These are phyloP conservation scores for Globisporangium solare DNA, from an alignment of 352 stramenopile genomes.

Conservation along the genomic window DNA sequence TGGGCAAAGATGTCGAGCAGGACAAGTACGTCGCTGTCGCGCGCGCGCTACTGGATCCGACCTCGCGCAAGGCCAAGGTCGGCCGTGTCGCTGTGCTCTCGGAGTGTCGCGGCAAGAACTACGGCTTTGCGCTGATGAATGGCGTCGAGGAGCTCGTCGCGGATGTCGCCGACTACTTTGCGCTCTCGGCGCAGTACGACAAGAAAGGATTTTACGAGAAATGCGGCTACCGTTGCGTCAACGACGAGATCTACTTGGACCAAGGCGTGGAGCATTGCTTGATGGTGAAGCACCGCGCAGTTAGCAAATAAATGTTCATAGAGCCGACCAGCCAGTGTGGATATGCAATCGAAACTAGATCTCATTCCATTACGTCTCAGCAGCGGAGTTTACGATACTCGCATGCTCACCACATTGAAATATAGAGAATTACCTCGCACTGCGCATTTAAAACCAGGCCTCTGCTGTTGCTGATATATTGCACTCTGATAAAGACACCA, in stretches of 20 bases:
- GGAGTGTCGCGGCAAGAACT: slow-evolving; percentile 52
- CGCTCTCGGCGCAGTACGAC: slow-evolving; percentile 43
- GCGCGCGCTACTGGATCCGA: slow-evolving; percentile 30
- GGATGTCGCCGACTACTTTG: slow-evolving; percentile 27
- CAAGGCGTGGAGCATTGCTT: slow-evolving; percentile 51
- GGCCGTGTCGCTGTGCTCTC: slow-evolving; percentile 51
- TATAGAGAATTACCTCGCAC: too few relatives aligned
- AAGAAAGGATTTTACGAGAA: slow-evolving; percentile 67
- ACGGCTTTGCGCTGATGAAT: slow-evolving; percentile 37
- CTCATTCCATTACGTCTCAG: too few relatives aligned
- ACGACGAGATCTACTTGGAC: slow-evolving; percentile 50
- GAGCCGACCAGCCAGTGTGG: too few relatives aligned
- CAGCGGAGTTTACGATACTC: too few relatives aligned
- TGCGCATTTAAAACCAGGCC: too few relatives aligned
- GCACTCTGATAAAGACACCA: too few relatives aligned
- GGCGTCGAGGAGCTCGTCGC: slow-evolving; percentile 27
- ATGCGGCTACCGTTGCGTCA: slow-evolving; percentile 49
- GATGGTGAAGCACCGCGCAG: slow-evolving; percentile 29
- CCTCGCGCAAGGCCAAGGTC: slow-evolving; percentile 37
- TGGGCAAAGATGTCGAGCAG: slow-evolving; percentile 48
- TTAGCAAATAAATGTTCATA: too few relatives aligned
- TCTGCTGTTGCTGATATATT: too few relatives aligned
- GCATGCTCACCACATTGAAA: too few relatives aligned
- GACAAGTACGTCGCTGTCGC: slow-evolving; percentile 50
- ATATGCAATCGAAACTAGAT: too few relatives aligned